Evolutionary conservation across 305 asterid species (phyloP).

Genomic region (Caryopteris hybrid): DNA sequence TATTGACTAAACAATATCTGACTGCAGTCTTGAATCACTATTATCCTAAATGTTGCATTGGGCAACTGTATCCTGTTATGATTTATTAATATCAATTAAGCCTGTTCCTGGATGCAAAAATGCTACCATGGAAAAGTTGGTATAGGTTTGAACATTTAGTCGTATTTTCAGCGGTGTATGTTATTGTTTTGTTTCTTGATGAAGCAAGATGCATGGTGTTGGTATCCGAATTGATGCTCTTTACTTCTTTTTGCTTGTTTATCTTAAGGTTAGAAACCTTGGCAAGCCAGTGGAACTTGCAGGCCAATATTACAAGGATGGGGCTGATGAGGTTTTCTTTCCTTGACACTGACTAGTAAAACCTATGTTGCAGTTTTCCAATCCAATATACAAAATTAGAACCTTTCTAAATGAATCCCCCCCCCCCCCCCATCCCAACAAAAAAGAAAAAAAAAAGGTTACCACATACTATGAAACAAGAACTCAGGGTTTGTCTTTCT

Average conservation of each 20-base stretch:
- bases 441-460: too few relatives aligned
- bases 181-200: conserved; percentile 5
- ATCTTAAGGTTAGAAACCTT: conserved; percentile 85
- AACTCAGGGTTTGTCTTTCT: conserved; percentile 6
- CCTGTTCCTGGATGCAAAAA: background rate
- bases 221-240: background rate
- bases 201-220: conserved; percentile 5
- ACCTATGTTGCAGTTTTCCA: background rate
- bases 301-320: conserved; percentile 78
- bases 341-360: background rate
- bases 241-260: background rate
- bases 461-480: background rate
- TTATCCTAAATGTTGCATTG: background rate
- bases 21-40: background rate
- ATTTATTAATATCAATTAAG: background rate
- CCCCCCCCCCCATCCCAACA: background rate
- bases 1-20: too few relatives aligned
- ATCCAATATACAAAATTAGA: background rate
- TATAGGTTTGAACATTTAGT: background rate
- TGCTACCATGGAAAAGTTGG: background rate
- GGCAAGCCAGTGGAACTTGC: conserved; percentile 99
- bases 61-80: background rate
- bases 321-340: conserved; percentile 89
- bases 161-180: background rate
- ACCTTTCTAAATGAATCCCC: background rate